Percentiles rank a stretch among this genome's conserved stretches.
These are phyloP conservation scores for Henckelia pumila DNA, from an alignment of 257 asterid genomes.

Conservation along the genomic window DNA sequence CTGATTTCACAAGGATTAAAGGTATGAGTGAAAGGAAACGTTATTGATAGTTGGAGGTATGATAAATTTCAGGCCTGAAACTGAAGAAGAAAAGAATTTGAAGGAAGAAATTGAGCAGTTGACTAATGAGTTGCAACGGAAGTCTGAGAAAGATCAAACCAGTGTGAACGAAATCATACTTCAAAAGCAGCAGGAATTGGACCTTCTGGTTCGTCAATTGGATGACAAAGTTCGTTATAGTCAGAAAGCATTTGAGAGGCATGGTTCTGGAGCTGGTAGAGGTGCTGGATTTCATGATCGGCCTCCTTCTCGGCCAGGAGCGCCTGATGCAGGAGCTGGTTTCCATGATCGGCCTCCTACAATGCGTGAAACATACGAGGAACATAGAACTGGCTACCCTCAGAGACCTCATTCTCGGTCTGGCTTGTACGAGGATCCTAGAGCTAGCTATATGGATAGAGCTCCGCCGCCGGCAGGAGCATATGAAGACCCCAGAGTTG, in stretches of 20 bases:
- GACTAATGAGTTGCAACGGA: slow-evolving; percentile 49
- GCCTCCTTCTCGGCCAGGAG: slow-evolving; percentile 31
- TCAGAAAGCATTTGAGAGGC: slow-evolving; percentile 70
- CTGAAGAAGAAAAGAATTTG: slow-evolving; percentile 82
- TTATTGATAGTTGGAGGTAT: slow-evolving; percentile 26
- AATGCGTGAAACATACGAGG: slow-evolving; percentile 43
- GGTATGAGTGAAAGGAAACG: background rate
- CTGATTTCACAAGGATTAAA: slow-evolving; percentile 1
- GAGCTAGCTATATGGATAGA: slow-evolving; percentile 34
- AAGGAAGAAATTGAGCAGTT: slow-evolving; percentile 71
- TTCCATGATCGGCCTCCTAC: slow-evolving; percentile 48
- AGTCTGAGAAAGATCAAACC: slow-evolving; percentile 46
- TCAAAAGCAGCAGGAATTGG: slow-evolving; percentile 67
- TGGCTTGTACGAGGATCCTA: slow-evolving; percentile 39
- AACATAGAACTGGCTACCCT: slow-evolving; percentile 41
- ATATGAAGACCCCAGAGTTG: slow-evolving; percentile 39
- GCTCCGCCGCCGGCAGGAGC: slow-evolving; percentile 35
- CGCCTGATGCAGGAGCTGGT: slow-evolving; percentile 28
- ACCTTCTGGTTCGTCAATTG: slow-evolving; percentile 57
- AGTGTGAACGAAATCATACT: slow-evolving; percentile 42
- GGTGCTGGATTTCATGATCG: slow-evolving; percentile 35
- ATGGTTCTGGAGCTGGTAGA: slow-evolving; percentile 68
- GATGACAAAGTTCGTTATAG: slow-evolving; percentile 82
- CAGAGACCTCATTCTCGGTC: slow-evolving; percentile 36
- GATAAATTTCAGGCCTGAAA: slow-evolving; percentile 61